A percentile compares a stretch with the other conserved stretches of the same genome.
Conservation (phyloP, 768 basidiomycete genomes). For the Rhizopogon vesiculosus region DNA sequence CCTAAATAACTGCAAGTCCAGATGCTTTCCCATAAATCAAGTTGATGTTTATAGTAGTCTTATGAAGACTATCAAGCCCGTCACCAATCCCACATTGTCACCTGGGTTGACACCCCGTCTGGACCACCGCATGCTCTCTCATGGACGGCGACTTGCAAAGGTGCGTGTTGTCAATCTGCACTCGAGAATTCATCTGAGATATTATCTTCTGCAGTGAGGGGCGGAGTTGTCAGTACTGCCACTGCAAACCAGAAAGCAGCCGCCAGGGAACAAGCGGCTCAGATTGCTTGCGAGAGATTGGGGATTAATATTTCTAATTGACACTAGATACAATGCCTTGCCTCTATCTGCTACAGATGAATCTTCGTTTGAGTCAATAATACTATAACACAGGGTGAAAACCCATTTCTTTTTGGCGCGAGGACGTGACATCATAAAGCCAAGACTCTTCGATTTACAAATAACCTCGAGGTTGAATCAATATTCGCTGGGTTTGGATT, state of each 20-base stretch:
- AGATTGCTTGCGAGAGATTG: conserved; percentile 33
- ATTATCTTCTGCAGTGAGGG: conserved; percentile 35
- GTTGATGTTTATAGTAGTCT: background rate
- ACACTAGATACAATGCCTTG: conserved; percentile 2
- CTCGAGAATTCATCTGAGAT: background rate
- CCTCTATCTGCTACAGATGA: background rate
- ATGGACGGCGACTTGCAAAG: conserved; percentile 58
- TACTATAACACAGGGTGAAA: background rate
- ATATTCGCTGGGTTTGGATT: background rate
- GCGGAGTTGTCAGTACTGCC: conserved; percentile 43
- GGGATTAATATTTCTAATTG: conserved; percentile 9
- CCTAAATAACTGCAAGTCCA: conserved; percentile 44
- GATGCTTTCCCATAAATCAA: background rate
- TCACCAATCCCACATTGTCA: conserved; percentile 27
- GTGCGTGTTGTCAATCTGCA: conserved; percentile 28
- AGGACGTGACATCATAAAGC: no score
- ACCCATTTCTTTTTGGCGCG: no score
- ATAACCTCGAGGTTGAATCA: background rate
- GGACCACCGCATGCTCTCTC: conserved; percentile 38
- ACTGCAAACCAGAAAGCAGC: conserved; percentile 35
- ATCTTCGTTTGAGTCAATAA: background rate
- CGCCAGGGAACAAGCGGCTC: conserved; percentile 48
- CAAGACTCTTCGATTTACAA: background rate
- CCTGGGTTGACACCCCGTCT: conserved; percentile 32
- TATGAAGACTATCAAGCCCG: conserved; percentile 33